phyloP scores from a whole-genome alignment of 208 protist species.

The Trypanosomatidae sp. region DNA sequence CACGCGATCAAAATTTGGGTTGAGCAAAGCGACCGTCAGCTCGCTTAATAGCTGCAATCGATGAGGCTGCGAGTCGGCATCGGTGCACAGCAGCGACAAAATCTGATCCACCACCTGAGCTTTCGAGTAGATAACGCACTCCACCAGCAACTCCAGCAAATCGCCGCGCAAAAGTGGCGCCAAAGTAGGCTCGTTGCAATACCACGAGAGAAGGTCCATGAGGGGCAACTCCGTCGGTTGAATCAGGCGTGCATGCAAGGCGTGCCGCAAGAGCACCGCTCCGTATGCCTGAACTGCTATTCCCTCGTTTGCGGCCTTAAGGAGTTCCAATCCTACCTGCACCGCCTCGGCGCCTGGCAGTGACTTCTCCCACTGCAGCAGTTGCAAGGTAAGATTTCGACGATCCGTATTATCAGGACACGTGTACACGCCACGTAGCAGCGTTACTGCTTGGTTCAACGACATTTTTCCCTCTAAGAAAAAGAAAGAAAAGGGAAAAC shows the following conservation, averaged over 20 bases:
- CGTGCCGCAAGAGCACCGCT: conserved; percentile 66
- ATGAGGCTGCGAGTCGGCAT: conserved; percentile 19
- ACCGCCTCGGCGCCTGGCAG: conserved; percentile 32
- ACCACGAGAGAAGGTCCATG: conserved; percentile 67
- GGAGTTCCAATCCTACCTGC: conserved; percentile 57
- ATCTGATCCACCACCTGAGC: conserved; percentile 19
- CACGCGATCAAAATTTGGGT: conserved; percentile 61
- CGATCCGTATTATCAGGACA: conserved; percentile 42
- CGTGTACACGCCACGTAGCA: conserved; percentile 51
- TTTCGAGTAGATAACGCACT: conserved; percentile 52
- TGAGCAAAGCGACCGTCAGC: conserved; percentile 32
- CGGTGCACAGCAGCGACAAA: conserved; percentile 8
- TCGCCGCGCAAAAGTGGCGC: conserved; percentile 42
- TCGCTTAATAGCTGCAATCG: conserved; percentile 47
- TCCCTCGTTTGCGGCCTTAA: conserved; percentile 41
- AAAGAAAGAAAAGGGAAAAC: not conserved
- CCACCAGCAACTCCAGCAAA: conserved; percentile 61
- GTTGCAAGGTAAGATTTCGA: conserved; percentile 27
- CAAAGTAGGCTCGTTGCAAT: conserved; percentile 55
- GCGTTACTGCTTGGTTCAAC: conserved; percentile 31
- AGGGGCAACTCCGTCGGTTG: conserved; percentile 36
- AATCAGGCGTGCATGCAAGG: conserved; percentile 33
- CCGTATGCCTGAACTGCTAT: conserved; percentile 77
- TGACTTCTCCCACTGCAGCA: conserved; percentile 57
- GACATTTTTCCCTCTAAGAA: conserved; percentile 7